Evolutionary conservation across 371 early-diverging fungal genomes (phyloP).

Genomic region (Haplosporangium sp.): DNA sequence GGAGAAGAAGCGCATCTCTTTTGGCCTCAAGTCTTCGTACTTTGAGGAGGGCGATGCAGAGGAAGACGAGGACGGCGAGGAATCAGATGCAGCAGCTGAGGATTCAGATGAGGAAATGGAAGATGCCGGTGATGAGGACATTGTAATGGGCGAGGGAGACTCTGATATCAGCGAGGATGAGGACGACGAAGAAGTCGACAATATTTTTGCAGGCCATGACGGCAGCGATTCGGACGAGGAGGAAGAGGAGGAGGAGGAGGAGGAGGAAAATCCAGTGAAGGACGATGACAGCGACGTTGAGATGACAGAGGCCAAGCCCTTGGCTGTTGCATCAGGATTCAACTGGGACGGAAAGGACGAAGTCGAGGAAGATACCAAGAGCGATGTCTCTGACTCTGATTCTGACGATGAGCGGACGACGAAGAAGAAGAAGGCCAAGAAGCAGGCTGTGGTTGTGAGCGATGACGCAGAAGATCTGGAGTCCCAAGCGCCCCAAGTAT

Average conservation of each 20-base stretch:
- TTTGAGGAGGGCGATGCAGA: slow-evolving; percentile 69
- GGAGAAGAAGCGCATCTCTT: slow-evolving; percentile 69
- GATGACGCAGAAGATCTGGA: slow-evolving; percentile 70
- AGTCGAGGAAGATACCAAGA: slow-evolving; percentile 53
- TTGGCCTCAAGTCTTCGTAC: slow-evolving; percentile 84
- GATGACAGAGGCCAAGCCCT: slow-evolving; percentile 45
- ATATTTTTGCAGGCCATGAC: slow-evolving; percentile 56
- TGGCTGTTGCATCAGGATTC: slow-evolving; percentile 60
- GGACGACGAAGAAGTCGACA: slow-evolving; percentile 54
- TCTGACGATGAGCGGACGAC: slow-evolving; percentile 57
- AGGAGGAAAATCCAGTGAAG: slow-evolving; percentile 49
- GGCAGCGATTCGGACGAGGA: slow-evolving; percentile 58
- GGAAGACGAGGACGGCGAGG: slow-evolving; percentile 57
- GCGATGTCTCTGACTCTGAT: slow-evolving; percentile 32
- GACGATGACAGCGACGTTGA: slow-evolving; percentile 65
- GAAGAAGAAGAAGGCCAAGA: slow-evolving; percentile 64
- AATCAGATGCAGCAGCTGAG: slow-evolving; percentile 44
- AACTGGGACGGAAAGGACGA: slow-evolving; percentile 71
- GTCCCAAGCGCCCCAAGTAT: slow-evolving; percentile 66
- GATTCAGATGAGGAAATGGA: slow-evolving; percentile 47
- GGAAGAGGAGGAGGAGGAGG: slow-evolving; percentile 64
- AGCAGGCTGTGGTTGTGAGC: slow-evolving; percentile 56
- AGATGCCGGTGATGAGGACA: slow-evolving; percentile 42
- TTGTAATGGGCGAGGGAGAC: slow-evolving; percentile 54
- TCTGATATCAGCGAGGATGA: slow-evolving; percentile 56